phyloP scores from a whole-genome alignment of 2,329 filamentous ascomycete species.

The Cadophora gregata region DNA sequence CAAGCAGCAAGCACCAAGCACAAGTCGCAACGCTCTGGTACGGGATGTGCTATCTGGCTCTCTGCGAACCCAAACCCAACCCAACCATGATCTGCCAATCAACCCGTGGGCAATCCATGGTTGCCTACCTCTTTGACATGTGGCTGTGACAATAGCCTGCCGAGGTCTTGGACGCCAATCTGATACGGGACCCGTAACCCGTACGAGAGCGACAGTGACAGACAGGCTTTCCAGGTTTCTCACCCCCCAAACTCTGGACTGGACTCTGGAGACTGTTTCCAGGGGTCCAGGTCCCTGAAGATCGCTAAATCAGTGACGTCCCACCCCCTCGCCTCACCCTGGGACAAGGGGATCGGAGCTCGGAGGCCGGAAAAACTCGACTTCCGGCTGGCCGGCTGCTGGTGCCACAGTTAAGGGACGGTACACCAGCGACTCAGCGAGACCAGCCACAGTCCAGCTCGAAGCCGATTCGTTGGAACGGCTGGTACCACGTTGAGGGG shows the following conservation, averaged over 20 bases:
- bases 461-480: constrained; percentile 5
- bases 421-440: no score
- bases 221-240: neutral
- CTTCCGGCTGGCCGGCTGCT: neutral
- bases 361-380: constrained; percentile 5
- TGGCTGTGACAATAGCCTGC: constrained; percentile 14
- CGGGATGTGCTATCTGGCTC: constrained; percentile 2
- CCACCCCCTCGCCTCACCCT: no score
- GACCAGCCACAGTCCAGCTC: constrained; percentile 2
- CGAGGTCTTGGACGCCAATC: constrained; percentile 6
- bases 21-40: constrained; percentile 8
- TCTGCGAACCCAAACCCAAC: neutral
- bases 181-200: neutral
- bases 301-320: constrained; percentile 14
- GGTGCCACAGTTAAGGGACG: neutral
- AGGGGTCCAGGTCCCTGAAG: constrained; percentile 19
- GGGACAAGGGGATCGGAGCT: no score
- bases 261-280: neutral
- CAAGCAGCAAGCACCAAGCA: no score
- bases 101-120: constrained; percentile 6
- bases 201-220: neutral
- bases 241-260: neutral
- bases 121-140: constrained; percentile 12
- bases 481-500: constrained; percentile 2
- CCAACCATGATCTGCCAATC: constrained; percentile 13